These are phyloP conservation scores for Trichoderma sp. DNA, from an alignment of 2,329 filamentous ascomycete genomes.

Conservation along the genomic window DNA sequence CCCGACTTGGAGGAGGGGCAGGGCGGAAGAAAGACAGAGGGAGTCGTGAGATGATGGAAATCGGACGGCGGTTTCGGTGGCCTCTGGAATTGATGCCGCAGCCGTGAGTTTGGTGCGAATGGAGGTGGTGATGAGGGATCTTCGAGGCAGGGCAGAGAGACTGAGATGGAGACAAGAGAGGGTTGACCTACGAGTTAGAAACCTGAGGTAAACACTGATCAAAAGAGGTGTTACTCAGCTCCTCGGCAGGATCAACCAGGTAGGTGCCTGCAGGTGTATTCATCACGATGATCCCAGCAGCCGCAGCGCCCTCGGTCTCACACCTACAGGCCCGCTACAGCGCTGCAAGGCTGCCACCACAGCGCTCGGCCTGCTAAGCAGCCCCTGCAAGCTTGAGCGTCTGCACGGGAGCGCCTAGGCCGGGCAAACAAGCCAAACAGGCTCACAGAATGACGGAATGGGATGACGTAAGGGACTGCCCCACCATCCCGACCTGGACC, in stretches of 20 bases:
- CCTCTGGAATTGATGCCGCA: not conserved
- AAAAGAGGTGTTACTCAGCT: not conserved
- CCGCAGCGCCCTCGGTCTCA: constrained; percentile 1
- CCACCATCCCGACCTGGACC: not conserved
- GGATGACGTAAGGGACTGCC: constrained; percentile 23
- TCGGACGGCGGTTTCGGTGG: not conserved
- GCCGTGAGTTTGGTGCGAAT: not conserved
- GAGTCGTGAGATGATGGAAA: not conserved
- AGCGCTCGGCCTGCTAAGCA: not conserved
- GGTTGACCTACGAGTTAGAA: no score
- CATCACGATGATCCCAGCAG: not conserved
- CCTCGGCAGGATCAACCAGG: constrained; percentile 1
- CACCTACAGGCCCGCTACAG: not conserved
- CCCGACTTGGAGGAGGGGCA: constrained; percentile 20
- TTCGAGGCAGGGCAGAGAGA: not conserved
- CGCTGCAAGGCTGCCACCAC: not conserved
- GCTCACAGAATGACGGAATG: not conserved
- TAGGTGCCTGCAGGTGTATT: not conserved
- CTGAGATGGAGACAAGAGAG: no score
- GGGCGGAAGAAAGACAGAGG: not conserved
- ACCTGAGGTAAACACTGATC: not conserved
- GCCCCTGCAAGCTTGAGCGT: not conserved
- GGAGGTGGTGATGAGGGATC: not conserved
- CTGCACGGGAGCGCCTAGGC: not conserved
- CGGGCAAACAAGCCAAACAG: not conserved